Percentiles rank a stretch among this genome's conserved stretches.
Evolutionary conservation across 2,329 filamentous ascomycete genomes (phyloP).

Genomic region (Pseudogymnoascus sp.): DNA sequence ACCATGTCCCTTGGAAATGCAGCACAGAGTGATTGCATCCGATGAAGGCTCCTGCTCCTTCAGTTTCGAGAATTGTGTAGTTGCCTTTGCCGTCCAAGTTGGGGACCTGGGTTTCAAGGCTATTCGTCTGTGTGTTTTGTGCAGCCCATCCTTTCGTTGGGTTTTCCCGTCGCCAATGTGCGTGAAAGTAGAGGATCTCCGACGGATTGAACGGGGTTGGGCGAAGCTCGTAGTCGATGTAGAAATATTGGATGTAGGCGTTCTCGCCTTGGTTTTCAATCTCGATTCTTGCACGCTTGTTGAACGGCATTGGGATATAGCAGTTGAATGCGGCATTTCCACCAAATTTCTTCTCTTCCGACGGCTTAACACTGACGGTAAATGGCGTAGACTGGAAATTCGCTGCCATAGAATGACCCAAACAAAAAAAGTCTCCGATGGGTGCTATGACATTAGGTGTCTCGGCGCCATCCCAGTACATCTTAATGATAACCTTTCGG

Average conservation of each 20-base stretch:
- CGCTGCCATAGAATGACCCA: slow-evolving; percentile 28
- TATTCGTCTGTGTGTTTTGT: slow-evolving; percentile 26
- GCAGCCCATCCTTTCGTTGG: slow-evolving; percentile 30
- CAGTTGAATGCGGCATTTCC: slow-evolving; percentile 29
- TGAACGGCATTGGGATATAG: slow-evolving; percentile 29
- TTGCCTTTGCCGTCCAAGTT: slow-evolving; percentile 25
- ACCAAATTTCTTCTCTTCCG: slow-evolving; percentile 29
- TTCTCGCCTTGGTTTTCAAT: slow-evolving; percentile 29
- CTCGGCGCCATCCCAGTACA: slow-evolving; percentile 30
- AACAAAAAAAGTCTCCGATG: slow-evolving; percentile 28
- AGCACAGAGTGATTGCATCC: slow-evolving; percentile 29
- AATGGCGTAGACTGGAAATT: slow-evolving; percentile 30
- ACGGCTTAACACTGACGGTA: slow-evolving; percentile 28
- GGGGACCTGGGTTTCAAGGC: slow-evolving; percentile 27
- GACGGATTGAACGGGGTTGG: slow-evolving; percentile 19
- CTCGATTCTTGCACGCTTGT: slow-evolving; percentile 29
- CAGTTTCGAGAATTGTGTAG: slow-evolving; percentile 28
- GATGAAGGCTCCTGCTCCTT: slow-evolving; percentile 26
- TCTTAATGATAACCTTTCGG: slow-evolving; percentile 29
- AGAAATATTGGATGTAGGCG: slow-evolving; percentile 30
- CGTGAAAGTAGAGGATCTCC: slow-evolving; percentile 29
- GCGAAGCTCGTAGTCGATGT: slow-evolving; percentile 30
- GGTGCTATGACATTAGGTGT: slow-evolving; percentile 27
- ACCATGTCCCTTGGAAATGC: slow-evolving; percentile 30
- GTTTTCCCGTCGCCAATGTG: slow-evolving; percentile 28